Conservation (phyloP, 768 basidiomycete species). For the Psilocybe subaeruginosa region DNA sequence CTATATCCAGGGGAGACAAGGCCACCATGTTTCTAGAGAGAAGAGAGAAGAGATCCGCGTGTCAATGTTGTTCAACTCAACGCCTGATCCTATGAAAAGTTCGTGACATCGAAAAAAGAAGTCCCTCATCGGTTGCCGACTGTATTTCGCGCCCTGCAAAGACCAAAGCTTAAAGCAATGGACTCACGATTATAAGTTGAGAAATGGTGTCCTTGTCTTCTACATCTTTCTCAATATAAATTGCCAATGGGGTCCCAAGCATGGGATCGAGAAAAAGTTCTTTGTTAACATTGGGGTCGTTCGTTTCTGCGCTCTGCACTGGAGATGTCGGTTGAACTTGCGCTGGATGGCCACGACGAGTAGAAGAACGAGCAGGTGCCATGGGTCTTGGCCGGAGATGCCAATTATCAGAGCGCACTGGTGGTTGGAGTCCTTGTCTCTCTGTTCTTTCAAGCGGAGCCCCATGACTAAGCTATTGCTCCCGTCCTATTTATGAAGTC, state of each 20-base stretch:
- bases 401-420: slow-evolving; percentile 35
- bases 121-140: neutral
- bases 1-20: slow-evolving; percentile 75
- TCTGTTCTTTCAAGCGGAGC: slow-evolving; percentile 23
- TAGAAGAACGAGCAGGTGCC: slow-evolving; percentile 74
- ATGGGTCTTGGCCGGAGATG: slow-evolving; percentile 64
- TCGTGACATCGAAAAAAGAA: neutral
- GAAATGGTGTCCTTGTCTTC: slow-evolving; percentile 66
- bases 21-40: slow-evolving; percentile 74
- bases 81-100: neutral
- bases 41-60: slow-evolving; percentile 1
- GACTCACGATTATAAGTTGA: slow-evolving; percentile 67
- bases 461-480: slow-evolving; percentile 6
- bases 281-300: slow-evolving; percentile 38
- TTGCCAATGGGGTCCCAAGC: slow-evolving; percentile 72
- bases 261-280: slow-evolving; percentile 82
- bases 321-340: slow-evolving; percentile 40
- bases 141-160: neutral
- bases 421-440: slow-evolving; percentile 50
- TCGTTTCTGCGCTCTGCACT: slow-evolving; percentile 30
- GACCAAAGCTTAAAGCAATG: neutral
- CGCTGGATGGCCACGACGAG: slow-evolving; percentile 43
- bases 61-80: slow-evolving; percentile 2
- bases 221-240: slow-evolving; percentile 85
- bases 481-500: neutral